phyloP scores from a whole-genome alignment of 1,284 basidiomycete species.

The Cystodermella granulosa region DNA sequence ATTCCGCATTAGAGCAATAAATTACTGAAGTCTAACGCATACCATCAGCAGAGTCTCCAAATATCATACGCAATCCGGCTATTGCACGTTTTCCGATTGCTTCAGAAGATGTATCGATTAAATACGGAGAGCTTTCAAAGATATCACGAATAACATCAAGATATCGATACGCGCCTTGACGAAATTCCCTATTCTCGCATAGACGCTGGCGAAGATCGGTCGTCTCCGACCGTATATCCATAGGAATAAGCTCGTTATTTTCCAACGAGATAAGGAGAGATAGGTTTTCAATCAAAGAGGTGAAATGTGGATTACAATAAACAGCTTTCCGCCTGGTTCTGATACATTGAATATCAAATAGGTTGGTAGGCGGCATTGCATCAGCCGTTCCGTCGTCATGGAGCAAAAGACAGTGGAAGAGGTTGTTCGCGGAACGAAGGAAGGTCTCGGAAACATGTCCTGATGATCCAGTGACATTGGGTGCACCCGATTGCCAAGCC shows the following conservation, averaged over 20 bases:
- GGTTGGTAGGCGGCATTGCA: constrained; percentile 44
- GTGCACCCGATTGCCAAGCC: constrained; percentile 57
- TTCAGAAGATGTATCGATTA: constrained; percentile 46
- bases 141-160: constrained; percentile 61
- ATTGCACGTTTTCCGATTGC: constrained; percentile 60
- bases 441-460: constrained; percentile 45
- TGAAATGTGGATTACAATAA: constrained; percentile 61
- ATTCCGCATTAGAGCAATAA: constrained; percentile 13
- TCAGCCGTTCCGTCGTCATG: constrained; percentile 44
- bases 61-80: constrained; percentile 56
- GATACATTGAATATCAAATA: constrained; percentile 63
- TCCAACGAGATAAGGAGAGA: constrained; percentile 67
- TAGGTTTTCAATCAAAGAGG: constrained; percentile 54
- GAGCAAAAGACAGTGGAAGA: constrained; percentile 58
- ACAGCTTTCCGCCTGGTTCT: constrained; percentile 62
- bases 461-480: constrained; percentile 34
- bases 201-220: constrained; percentile 52
- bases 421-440: constrained; percentile 55
- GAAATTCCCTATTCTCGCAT: constrained; percentile 59
- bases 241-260: constrained; percentile 50
- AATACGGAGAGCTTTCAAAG: constrained; percentile 58
- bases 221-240: constrained; percentile 46
- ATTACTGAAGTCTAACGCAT: constrained; percentile 12
- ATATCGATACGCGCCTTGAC: constrained; percentile 67
- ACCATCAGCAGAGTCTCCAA: constrained; percentile 55